Evolutionary conservation across 306 rosid species (phyloP).

Genomic region (Coriaria nepalensis): DNA sequence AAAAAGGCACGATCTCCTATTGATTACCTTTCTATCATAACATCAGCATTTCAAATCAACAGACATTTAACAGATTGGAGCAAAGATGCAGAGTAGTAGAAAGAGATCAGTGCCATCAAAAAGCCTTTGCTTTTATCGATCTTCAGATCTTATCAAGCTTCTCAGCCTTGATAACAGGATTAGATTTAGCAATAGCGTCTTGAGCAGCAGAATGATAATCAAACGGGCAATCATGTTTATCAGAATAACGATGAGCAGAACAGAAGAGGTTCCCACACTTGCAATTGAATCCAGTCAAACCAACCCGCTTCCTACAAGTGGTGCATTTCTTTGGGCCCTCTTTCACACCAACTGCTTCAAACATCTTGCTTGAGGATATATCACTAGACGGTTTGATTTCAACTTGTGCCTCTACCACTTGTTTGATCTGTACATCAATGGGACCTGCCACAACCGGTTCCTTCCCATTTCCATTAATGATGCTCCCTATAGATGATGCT

Average conservation of each 20-base stretch:
- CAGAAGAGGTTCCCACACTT: constrained; percentile 59
- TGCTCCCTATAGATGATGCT: constrained; percentile 49
- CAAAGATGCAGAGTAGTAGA: no score
- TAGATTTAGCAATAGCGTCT: constrained; percentile 66
- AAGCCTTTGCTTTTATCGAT: no score
- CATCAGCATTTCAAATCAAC: no score
- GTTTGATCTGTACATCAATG: constrained; percentile 25
- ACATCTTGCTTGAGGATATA: constrained; percentile 24
- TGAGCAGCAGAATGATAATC: constrained; percentile 47
- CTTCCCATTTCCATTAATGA: constrained; percentile 40
- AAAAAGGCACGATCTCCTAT: no score
- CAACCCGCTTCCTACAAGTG: constrained; percentile 58
- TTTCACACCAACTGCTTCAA: constrained; percentile 29
- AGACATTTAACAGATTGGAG: no score
- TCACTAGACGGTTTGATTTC: constrained; percentile 20
- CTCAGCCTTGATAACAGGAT: constrained; percentile 63
- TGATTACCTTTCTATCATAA: no score
- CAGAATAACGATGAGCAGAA: constrained; percentile 53
- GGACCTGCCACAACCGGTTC: constrained; percentile 22
- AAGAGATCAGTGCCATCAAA: no score
- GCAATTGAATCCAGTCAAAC: constrained; percentile 69
- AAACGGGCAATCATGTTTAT: constrained; percentile 51
- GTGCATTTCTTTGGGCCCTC: constrained; percentile 42
- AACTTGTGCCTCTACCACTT: constrained; percentile 18
- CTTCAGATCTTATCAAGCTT: constrained; percentile 65